Evolutionary conservation across 2,329 filamentous ascomycete genomes (phyloP).

Genomic region (Trichoderma oligosporum): DNA sequence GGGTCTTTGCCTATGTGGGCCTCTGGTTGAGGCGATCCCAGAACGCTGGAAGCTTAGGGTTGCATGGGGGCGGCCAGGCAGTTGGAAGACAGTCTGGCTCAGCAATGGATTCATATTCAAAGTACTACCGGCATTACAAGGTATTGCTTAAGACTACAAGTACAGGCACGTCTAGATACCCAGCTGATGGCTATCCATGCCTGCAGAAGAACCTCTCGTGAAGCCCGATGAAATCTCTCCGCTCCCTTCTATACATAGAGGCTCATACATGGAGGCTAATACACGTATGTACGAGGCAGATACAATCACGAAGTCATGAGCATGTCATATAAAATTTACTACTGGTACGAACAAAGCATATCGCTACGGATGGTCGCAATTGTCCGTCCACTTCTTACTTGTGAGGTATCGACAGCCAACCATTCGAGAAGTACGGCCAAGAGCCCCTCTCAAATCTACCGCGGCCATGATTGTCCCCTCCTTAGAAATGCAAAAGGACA

Average conservation of each 20-base stretch:
- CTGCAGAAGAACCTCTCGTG: background rate
- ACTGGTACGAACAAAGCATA: background rate
- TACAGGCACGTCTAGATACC: background rate
- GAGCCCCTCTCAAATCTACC: constrained; percentile 1
- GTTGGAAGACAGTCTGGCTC: background rate
- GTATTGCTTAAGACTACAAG: background rate
- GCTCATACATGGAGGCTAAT: background rate
- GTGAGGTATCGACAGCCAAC: background rate
- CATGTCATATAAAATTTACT: background rate
- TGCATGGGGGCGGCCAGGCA: constrained; percentile 15
- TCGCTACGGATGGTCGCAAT: background rate
- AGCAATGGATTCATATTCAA: background rate
- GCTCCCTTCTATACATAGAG: too few species aligned
- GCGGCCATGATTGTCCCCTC: constrained; percentile 3
- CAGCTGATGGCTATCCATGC: background rate
- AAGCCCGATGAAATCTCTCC: background rate
- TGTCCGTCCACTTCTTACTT: constrained; percentile 11
- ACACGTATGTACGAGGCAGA: background rate
- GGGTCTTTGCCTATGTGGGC: constrained; percentile 19
- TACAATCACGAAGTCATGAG: too few species aligned
- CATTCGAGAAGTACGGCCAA: background rate
- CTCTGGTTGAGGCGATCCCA: constrained; percentile 19
- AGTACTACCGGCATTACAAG: background rate
- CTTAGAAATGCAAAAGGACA: background rate
- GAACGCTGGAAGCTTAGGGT: constrained; percentile 16